phyloP scores from a whole-genome alignment of 2,329 filamentous ascomycete species.

The Pseudogymnoascus sp. region DNA sequence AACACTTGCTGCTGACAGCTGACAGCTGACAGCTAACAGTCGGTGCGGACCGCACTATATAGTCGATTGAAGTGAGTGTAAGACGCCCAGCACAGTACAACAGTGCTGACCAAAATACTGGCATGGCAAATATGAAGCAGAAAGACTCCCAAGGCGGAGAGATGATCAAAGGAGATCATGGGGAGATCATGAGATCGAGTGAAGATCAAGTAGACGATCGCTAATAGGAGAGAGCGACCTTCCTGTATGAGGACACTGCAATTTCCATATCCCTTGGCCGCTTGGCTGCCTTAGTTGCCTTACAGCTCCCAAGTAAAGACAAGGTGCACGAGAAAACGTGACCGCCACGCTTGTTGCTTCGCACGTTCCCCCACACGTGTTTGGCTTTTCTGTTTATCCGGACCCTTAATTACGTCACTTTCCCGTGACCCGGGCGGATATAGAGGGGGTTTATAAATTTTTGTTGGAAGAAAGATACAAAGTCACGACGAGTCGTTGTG shows the following conservation, averaged over 20 bases:
- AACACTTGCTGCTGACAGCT: neutral
- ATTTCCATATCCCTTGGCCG: neutral
- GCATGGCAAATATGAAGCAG: neutral
- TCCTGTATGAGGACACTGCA: neutral
- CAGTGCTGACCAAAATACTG: neutral
- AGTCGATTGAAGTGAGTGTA: neutral
- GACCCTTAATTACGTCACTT: neutral
- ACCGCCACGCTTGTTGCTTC: neutral
- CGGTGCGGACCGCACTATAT: neutral
- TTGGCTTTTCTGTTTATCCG: neutral
- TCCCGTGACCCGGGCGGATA: neutral
- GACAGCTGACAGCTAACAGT: neutral
- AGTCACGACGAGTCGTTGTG: neutral
- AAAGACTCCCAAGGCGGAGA: neutral
- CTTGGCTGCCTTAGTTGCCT: neutral
- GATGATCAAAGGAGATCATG: neutral
- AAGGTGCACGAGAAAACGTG: neutral
- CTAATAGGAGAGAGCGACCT: neutral
- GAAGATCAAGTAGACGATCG: neutral
- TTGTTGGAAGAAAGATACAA: neutral
- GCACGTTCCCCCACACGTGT: neutral
- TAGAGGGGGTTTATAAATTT: neutral
- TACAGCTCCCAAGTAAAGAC: neutral
- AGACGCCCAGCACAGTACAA: too few species aligned
- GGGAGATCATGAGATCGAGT: neutral